Evolutionary conservation across 768 basidiomycete species (phyloP).

Genomic region (Piloderma croceum): DNA sequence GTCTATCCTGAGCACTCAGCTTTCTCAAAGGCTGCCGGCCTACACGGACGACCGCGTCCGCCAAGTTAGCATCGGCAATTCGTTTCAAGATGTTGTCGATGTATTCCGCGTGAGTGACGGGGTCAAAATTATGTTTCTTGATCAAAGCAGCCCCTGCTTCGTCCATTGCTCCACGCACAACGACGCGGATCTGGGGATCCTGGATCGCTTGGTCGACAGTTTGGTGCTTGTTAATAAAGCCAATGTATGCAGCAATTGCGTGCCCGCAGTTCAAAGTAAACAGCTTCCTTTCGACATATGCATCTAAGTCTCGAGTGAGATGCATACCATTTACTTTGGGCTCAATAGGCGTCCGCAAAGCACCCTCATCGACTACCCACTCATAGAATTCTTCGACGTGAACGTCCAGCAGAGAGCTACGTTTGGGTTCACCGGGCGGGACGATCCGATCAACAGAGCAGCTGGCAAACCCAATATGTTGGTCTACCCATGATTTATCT

Average conservation of each 20-base stretch:
- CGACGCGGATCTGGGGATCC: constrained; percentile 22
- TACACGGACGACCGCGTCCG: constrained; percentile 33
- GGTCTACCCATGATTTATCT: no score
- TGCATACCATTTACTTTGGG: constrained; percentile 26
- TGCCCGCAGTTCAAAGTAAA: constrained; percentile 40
- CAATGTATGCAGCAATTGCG: constrained; percentile 35
- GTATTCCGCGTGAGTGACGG: constrained; percentile 21
- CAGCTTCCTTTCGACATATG: constrained; percentile 38
- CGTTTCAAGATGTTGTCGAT: constrained; percentile 28
- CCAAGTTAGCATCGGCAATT: constrained; percentile 30
- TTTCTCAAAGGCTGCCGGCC: constrained; percentile 35
- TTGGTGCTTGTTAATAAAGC: constrained; percentile 23
- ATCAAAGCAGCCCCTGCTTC: constrained; percentile 34
- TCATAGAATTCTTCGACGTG: constrained; percentile 38
- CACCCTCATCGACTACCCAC: constrained; percentile 31
- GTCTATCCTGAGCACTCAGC: constrained; percentile 28
- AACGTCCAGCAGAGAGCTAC: constrained; percentile 32
- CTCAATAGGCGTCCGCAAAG: constrained; percentile 22
- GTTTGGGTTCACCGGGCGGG: constrained; percentile 12
- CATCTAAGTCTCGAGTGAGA: constrained; percentile 26
- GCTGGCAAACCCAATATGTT: constrained; percentile 35
- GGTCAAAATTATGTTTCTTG: constrained; percentile 17
- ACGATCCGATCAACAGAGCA: constrained; percentile 39
- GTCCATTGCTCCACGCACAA: constrained; percentile 27
- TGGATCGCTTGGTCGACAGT: constrained; percentile 29